phyloP scores from a whole-genome alignment of 1,139 yeast genomes.

The Pichia sp. region DNA sequence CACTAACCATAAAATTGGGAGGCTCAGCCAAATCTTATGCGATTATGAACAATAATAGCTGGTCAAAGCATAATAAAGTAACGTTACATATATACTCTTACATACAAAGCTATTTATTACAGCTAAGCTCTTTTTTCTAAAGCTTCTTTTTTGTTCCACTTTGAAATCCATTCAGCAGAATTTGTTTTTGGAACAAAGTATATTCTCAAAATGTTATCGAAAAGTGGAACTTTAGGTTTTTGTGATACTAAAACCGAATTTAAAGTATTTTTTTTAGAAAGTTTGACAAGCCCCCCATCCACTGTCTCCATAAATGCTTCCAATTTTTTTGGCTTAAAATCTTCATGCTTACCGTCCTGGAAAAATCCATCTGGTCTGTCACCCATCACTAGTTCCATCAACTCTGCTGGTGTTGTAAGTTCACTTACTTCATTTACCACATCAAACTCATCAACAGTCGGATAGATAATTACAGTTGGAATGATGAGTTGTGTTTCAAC shows the following conservation, averaged over 20 bases:
- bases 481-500: slow-evolving; percentile 70
- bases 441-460: slow-evolving; percentile 80
- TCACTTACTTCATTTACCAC: slow-evolving; percentile 70
- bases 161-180: slow-evolving; percentile 54
- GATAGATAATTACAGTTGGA: slow-evolving; percentile 78
- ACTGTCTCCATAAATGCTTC: slow-evolving; percentile 78
- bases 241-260: slow-evolving; percentile 57
- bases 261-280: slow-evolving; percentile 70
- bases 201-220: slow-evolving; percentile 67
- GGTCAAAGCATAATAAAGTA: too few relatives aligned
- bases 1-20: too few relatives aligned
- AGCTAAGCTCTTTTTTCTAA: slow-evolving; percentile 37
- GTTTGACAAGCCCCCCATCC: slow-evolving; percentile 77
- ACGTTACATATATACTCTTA: neutral
- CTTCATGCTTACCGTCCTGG: slow-evolving; percentile 50
- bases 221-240: slow-evolving; percentile 63
- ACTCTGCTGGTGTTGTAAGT: slow-evolving; percentile 52
- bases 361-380: slow-evolving; percentile 70
- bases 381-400: slow-evolving; percentile 44
- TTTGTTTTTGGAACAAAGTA: slow-evolving; percentile 75
- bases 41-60: too few relatives aligned
- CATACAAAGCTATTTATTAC: neutral
- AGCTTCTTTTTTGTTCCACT: slow-evolving; percentile 63
- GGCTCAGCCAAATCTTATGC: too few relatives aligned
- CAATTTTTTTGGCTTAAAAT: slow-evolving; percentile 52